phyloP scores from a whole-genome alignment of 1,284 basidiomycete species.

The Apiotrichum domesticum region DNA sequence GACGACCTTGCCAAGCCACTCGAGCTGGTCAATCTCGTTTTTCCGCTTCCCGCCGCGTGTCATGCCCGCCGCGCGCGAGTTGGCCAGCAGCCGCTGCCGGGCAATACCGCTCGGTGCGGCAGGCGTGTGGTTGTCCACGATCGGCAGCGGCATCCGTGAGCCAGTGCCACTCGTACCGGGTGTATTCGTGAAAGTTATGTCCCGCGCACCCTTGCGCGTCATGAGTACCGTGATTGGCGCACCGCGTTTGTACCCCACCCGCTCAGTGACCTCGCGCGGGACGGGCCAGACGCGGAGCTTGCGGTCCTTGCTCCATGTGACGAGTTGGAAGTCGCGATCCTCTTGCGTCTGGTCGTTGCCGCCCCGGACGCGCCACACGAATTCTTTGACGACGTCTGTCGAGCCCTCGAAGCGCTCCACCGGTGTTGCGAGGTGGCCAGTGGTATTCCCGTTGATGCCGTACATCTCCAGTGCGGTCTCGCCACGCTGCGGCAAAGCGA shows the following conservation, averaged over 20 bases:
- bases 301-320: constrained; percentile 95
- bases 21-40: constrained; percentile 42
- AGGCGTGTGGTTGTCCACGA: constrained; percentile 12
- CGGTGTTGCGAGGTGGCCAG: not conserved
- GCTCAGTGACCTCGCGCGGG: constrained; percentile 53
- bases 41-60: constrained; percentile 38
- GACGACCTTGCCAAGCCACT: constrained; percentile 46
- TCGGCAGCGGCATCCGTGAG: not conserved
- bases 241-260: constrained; percentile 50
- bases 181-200: constrained; percentile 40
- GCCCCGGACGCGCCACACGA: constrained; percentile 78
- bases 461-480: constrained; percentile 83
- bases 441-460: constrained; percentile 34
- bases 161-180: constrained; percentile 2
- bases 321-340: constrained; percentile 76
- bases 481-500: constrained; percentile 85
- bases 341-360: constrained; percentile 51
- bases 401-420: constrained; percentile 82
- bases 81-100: constrained; percentile 25
- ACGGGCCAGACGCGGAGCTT: constrained; percentile 90
- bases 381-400: constrained; percentile 92
- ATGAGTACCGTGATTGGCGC: constrained; percentile 51
- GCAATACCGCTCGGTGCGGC: constrained; percentile 33
- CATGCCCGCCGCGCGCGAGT: constrained; percentile 38
- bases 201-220: constrained; percentile 47